Base-by-base conservation (phyloP, 1,139 yeast species). In the Taiozyma sp. region DNA sequence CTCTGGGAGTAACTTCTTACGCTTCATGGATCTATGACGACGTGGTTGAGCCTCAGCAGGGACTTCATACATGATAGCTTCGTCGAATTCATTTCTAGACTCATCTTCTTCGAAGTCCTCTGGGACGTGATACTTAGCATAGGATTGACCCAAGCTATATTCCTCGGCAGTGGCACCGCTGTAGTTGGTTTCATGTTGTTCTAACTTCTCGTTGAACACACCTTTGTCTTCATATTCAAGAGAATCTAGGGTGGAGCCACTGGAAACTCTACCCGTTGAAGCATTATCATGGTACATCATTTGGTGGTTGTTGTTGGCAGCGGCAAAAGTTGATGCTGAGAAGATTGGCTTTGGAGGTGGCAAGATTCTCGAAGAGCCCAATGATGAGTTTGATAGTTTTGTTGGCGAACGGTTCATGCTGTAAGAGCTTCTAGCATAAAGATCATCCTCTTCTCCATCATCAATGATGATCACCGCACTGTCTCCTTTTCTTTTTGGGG, bases 301-400 rank as follows among this genome's bases (percentile, higher is more conserved):
- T 5, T 22, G 43, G 19, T 22, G 21, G 16, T 14, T 22, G 34
- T 53, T 57, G 50, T 80, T 80, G 1, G 85, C 85, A 50, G 79
- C 83, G 2, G 83, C 84, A 64, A 75, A 81, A 0, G 85, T 79
- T 47, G 78, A 76, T 1, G 83, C 82, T 1, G 85, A 76, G 57
- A 82, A 82, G 21, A 83, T 79, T 21, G 88, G 88, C 55, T 79
- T 79, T 9, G 87, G 87, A 2, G 83, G 82, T 39, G 80, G 83
- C 45, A 82, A 65, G 44, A 81, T 75, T 49, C 83, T 66, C 49
- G 77, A 78, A 48, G 80, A 75, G 14, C 58, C 45, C 42, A 65
- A 59, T 11, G 71, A 65, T 3, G 71, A 65, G 48, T 63, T 64
- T n/a, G 67, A 61, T 29, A 47, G 43, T 52, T 68, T 66, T 4